phyloP scores from a whole-genome alignment of 805 yeast genomes.

The Kurtzmaniella cleridarum region DNA sequence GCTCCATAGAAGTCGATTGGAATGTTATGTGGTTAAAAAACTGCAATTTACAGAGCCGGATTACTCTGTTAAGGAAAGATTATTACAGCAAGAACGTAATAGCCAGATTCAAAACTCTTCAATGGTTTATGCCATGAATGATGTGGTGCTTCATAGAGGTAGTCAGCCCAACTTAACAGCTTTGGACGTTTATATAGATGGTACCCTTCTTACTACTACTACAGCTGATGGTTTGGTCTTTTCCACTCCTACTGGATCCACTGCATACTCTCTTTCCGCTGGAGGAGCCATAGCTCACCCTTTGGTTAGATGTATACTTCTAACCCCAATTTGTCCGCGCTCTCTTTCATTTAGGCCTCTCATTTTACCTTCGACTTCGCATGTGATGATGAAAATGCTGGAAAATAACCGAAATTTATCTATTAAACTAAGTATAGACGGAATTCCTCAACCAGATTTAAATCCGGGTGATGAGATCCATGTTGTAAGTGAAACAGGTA shows the following conservation, averaged over 20 bases:
- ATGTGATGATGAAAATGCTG: conserved; percentile 58
- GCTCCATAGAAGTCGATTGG: conserved; percentile 70
- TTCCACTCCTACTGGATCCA: conserved; percentile 92
- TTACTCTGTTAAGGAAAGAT: conserved; percentile 5
- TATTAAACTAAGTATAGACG: conserved; percentile 71
- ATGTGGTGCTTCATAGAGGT: conserved; percentile 83
- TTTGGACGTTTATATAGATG: conserved; percentile 80
- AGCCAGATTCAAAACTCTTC: conserved; percentile 14
- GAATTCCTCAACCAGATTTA: conserved; percentile 67
- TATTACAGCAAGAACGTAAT: conserved; percentile 10
- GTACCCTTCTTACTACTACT: conserved; percentile 79
- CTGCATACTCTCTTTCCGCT: conserved; percentile 83
- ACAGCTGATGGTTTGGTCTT: conserved; percentile 87
- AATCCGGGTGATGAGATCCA: conserved; percentile 76
- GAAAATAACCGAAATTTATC: conserved; percentile 38
- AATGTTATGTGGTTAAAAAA: conserved; percentile 54
- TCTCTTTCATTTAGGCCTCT: conserved; percentile 88
- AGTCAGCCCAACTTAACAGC: conserved; percentile 79
- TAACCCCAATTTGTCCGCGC: conserved; percentile 91
- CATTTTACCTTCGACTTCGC: conserved; percentile 72
- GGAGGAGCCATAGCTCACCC: conserved; percentile 96
- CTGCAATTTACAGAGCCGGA: conserved; percentile 13
- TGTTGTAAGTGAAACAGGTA: conserved; percentile 60
- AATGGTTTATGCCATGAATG: conserved; percentile 84
- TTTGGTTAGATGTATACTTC: conserved; percentile 68